Conservation (phyloP, 2,329 filamentous ascomycete genomes). For the Neoarthrinium moseri region DNA sequence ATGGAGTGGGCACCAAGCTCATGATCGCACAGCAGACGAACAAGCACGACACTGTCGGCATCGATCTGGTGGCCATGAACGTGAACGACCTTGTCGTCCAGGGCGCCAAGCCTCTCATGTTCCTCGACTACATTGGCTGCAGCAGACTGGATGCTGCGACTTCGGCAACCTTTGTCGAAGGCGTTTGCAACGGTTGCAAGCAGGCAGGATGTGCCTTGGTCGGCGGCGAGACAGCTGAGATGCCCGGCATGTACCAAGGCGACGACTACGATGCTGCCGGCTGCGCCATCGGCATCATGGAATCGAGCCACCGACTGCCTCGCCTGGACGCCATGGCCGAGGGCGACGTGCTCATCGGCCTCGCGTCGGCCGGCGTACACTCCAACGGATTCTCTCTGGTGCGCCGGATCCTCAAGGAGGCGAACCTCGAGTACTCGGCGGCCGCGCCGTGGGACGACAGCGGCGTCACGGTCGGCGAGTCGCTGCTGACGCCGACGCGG, state of each 20-base stretch:
- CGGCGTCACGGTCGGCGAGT: constrained; percentile 61
- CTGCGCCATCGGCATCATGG: constrained; percentile 82
- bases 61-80: constrained; percentile 98
- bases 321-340: constrained; percentile 71
- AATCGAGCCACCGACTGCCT: constrained; percentile 68
- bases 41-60: constrained; percentile 91
- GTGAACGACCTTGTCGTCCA: constrained; percentile 97
- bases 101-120: constrained; percentile 91
- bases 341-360: constrained; percentile 83
- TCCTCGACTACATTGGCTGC: constrained; percentile 97
- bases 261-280: constrained; percentile 94
- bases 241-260: constrained; percentile 89
- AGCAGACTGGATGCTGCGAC: constrained; percentile 77
- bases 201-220: constrained; percentile 85
- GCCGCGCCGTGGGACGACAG: constrained; percentile 71
- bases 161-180: constrained; percentile 83
- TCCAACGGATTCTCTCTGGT: constrained; percentile 98
- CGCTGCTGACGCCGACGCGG: constrained; percentile 82
- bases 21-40: constrained; percentile 89
- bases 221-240: constrained; percentile 97
- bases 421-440: constrained; percentile 69
- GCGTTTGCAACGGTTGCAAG: constrained; percentile 84
- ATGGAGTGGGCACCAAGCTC: constrained; percentile 93
- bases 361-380: constrained; percentile 84
- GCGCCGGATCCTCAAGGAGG: constrained; percentile 77